Conservation (phyloP, 2,329 filamentous ascomycete genomes). For the Knufia fluminis region DNA sequence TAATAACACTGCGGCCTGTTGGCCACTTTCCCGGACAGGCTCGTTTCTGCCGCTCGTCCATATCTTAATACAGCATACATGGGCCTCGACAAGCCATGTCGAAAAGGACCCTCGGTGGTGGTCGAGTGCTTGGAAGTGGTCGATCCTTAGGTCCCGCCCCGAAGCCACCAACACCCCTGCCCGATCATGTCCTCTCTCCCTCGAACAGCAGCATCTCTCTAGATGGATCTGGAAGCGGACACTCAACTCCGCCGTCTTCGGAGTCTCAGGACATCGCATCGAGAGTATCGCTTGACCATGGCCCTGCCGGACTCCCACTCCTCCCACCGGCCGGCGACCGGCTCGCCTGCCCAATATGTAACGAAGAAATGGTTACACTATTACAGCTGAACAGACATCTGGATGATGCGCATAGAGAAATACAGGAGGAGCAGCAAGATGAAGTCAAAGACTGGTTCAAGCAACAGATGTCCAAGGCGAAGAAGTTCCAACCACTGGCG, state of each 20-base stretch:
- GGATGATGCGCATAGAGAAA: slow-evolving; percentile 81
- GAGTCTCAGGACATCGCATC: slow-evolving; percentile 70
- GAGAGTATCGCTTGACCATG: slow-evolving; percentile 63
- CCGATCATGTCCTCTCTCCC: slow-evolving; percentile 46
- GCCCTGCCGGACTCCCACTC: slow-evolving; percentile 39
- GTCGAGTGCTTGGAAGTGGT: slow-evolving; percentile 79
- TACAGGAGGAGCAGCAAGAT: slow-evolving; percentile 80
- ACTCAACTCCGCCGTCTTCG: slow-evolving; percentile 62
- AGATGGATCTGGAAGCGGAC: slow-evolving; percentile 42
- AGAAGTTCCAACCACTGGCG: slow-evolving; percentile 83
- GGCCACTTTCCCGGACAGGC: neutral
- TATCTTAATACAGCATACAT: slow-evolving; percentile 13
- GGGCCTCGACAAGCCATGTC: slow-evolving; percentile 52
- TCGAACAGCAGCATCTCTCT: slow-evolving; percentile 68
- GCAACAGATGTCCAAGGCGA: slow-evolving; percentile 85
- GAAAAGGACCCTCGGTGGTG: slow-evolving; percentile 78
- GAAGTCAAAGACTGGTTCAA: slow-evolving; percentile 97
- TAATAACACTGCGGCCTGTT: neutral
- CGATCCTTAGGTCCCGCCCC: slow-evolving; percentile 64
- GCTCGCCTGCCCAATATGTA: slow-evolving; percentile 94
- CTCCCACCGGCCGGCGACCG: slow-evolving; percentile 52
- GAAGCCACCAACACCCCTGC: slow-evolving; percentile 32
- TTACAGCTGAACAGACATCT: slow-evolving; percentile 85
- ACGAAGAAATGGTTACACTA: slow-evolving; percentile 95
- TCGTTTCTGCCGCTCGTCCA: neutral